Base-by-base conservation (phyloP, 345 rosid species). In the Aegle marmelos region DNA sequence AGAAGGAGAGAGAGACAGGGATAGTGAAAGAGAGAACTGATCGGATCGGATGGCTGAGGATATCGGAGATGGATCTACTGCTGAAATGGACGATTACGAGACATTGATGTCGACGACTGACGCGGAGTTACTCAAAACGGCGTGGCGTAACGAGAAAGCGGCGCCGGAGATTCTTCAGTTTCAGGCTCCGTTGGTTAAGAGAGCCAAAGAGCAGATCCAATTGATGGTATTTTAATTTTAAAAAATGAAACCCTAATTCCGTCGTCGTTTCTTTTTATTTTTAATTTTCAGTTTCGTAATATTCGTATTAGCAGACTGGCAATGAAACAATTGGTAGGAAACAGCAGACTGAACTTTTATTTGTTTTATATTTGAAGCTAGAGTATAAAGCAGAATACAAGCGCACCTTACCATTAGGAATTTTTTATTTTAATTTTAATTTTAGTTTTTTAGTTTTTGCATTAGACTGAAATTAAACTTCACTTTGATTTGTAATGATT, bases 11-110 rank as follows among this genome's bases (percentile, higher is more conserved):
- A 1, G 50, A n/a, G 3, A 8, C 10, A 25, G 10, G 27, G 36
- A 19, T 5, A 57, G 65, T 57, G 50, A 27, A 19, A 39, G 66
- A 63, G 61, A 54, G 36, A 7, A 59, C 28, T 33, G 68, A 19
- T 28, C 37, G 30, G 48, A 72, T 78, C 76, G 6, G 64, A 88
- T 86, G 88, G 82, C 83, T 17, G 87, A 86, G 68, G 76, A 67
- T 63, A 62, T 86, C n/a, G 87, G 79, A 21, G 37, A 71, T 67
- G 82, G 83, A 68, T 88, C 78, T 2, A 17, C 61, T 60, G 62
- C 70, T 5, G 78, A 13, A 50, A 75, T 64, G 70, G 78, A 64
- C 48, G 78, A 75, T 16, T 75, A 75, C 70, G 61, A 48, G 62
- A 63, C 60, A 13, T 24, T 75, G 78, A 64, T 64, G 70, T 64